Evolutionary conservation across 2,329 filamentous ascomycete species (phyloP).

Genomic region (Diatrype stigma): DNA sequence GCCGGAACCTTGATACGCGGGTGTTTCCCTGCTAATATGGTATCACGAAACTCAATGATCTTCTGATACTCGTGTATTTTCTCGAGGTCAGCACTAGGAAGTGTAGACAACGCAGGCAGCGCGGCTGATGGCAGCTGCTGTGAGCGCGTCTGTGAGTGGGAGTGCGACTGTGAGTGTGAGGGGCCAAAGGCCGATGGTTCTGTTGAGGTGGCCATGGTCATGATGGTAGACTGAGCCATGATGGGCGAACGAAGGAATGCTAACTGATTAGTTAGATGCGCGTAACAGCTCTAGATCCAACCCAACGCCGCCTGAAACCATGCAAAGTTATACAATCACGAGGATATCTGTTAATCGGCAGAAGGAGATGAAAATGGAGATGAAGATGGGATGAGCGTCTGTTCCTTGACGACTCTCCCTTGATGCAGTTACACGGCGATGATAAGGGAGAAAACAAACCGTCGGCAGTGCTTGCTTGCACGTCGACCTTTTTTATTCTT

Average conservation of each 20-base stretch:
- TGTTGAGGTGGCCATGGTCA: conserved; percentile 6
- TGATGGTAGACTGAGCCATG: conserved; percentile 21
- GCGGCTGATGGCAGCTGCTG: conserved; percentile 11
- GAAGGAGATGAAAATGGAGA: neutral
- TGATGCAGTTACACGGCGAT: neutral
- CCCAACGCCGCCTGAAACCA: neutral
- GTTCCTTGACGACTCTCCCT: neutral
- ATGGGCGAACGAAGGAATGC: conserved; percentile 5
- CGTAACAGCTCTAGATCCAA: conserved; percentile 1
- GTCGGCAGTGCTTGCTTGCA: no score
- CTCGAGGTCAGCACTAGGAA: conserved; percentile 39
- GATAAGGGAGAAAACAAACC: no score
- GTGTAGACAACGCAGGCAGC: no score
- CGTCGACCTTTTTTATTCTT: no score
- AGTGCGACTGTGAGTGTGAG: conserved; percentile 13
- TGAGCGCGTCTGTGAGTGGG: no score
- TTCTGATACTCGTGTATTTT: conserved; percentile 70
- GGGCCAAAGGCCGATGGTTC: conserved; percentile 13
- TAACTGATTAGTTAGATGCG: neutral
- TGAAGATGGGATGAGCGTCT: neutral
- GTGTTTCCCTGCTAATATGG: conserved; percentile 74
- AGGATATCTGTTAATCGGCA: neutral
- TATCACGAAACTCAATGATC: conserved; percentile 76
- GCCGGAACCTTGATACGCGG: conserved; percentile 54
- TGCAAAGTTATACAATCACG: conserved; percentile 1